Evolutionary conservation across 2,329 filamentous ascomycete genomes (phyloP).

Genomic region (Emergomyces orientalis): DNA sequence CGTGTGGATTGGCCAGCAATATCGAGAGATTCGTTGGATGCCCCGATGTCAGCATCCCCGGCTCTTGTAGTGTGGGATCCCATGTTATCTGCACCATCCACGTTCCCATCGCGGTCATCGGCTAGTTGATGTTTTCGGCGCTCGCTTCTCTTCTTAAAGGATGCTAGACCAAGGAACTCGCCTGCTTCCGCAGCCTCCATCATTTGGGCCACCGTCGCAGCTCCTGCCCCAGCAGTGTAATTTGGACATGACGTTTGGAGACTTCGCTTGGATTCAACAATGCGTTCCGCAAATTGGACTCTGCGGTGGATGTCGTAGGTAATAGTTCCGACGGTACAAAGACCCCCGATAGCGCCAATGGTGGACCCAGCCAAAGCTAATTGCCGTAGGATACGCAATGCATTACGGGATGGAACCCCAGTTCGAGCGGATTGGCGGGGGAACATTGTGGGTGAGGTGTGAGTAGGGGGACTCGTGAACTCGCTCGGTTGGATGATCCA

Average conservation of each 20-base stretch:
- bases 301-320: slow-evolving; percentile 36
- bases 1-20: background rate
- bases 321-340: slow-evolving; percentile 33
- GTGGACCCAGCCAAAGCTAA: slow-evolving; percentile 25
- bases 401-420: slow-evolving; percentile 37
- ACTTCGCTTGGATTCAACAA: slow-evolving; percentile 37
- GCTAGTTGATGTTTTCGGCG: slow-evolving; percentile 8
- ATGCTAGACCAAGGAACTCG: slow-evolving; percentile 33
- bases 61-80: background rate
- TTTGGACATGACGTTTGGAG: slow-evolving; percentile 34
- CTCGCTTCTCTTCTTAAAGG: slow-evolving; percentile 22
- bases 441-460: slow-evolving; percentile 9
- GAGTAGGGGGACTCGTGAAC: background rate
- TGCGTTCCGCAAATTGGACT: slow-evolving; percentile 33
- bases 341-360: slow-evolving; percentile 28
- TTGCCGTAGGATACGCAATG: slow-evolving; percentile 34
- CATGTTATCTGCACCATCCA: slow-evolving; percentile 7
- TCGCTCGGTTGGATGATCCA: background rate
- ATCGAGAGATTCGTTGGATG: background rate
- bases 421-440: slow-evolving; percentile 25
- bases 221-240: slow-evolving; percentile 33
- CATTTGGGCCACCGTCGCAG: slow-evolving; percentile 31
- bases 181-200: slow-evolving; percentile 38
- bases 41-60: background rate
- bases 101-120: background rate